Evolutionary conservation across 2,329 filamentous ascomycete genomes (phyloP), one percentile per base, ranked within the genome.

Genomic region (Drechslerella coelobrocha): DNA sequence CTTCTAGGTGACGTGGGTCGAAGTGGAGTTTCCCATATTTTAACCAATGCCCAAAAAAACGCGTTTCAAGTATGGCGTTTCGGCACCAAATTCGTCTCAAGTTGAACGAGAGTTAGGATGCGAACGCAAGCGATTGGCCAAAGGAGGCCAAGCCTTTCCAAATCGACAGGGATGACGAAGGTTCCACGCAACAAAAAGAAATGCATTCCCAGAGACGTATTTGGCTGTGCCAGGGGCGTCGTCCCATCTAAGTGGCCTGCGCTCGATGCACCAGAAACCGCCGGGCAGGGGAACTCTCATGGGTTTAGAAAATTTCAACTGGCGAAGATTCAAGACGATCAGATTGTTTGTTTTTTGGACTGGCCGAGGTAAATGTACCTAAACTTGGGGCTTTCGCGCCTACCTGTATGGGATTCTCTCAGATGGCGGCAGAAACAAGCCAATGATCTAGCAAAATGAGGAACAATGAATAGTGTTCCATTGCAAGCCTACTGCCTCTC

Each of bases 171-270:
- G 65, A 23, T 19, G 14, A 29, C n/a, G 48, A 34, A 29, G 50
- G 41, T 27, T 52, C 29, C 43, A 37, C 43, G 26, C 34, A 48
- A n/a, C 53, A 57, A 45, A 48, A 7, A 45, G 41, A 14, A 10
- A 23, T 9, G 17, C 10, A 14, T 6, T 39, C 2, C 34, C 14
- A 56, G n/a, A 43, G 54, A 27, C 65, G 57, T 26, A 69, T 27
- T 27, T 48, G 37, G 37, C 27, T 14, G n/a, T 19, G 54, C 24
- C 51, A 59, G 66, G 57, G 59, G 59, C 45, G 45, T 60, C 54
- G 50, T 63, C 66, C 59, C 52, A 62, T 51, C 53, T 71, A 43
- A 71, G 47, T 71, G 66, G 66, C 66, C 59, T 54, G 57, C 27
- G 43, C 14, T 48, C 34, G 52, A 17, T 69, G 65, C 57, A 62